Percentiles rank a stretch among this genome's conserved stretches.
Evolutionary conservation across 441 rosid genomes (phyloP).

Genomic region (Bruguiera hainesii): DNA sequence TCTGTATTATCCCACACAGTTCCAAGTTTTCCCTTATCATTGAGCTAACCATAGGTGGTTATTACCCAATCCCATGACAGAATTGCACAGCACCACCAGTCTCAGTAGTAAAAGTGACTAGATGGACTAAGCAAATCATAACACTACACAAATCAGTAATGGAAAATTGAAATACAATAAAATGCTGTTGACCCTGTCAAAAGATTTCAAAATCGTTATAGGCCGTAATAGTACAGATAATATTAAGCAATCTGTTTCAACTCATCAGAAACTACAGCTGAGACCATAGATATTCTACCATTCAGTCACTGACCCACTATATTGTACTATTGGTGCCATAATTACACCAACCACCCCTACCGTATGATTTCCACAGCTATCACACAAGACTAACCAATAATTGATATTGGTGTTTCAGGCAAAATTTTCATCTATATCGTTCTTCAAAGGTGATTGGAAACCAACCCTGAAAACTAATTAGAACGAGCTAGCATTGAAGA

Average conservation of each 20-base stretch:
- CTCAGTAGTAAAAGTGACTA: too few relatives aligned
- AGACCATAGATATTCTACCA: conserved; percentile 3
- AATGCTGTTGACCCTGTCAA: background rate
- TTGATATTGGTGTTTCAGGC: background rate
- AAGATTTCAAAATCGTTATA: background rate
- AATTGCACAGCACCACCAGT: too few relatives aligned
- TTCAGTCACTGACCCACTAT: conserved; percentile 2
- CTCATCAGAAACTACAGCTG: conserved; percentile 18
- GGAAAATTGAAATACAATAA: conserved; percentile 7
- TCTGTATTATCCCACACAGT: too few relatives aligned
- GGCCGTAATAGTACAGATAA: conserved; percentile 9
- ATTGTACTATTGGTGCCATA: background rate
- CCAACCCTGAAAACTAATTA: background rate
- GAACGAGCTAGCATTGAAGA: background rate
- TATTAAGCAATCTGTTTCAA: conserved; percentile 9
- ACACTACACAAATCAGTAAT: background rate
- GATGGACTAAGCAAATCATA: too few relatives aligned
- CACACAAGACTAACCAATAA: conserved; percentile 6
- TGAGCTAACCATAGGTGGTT: too few relatives aligned
- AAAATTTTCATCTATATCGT: background rate
- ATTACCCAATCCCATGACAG: too few relatives aligned
- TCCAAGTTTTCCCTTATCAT: too few relatives aligned
- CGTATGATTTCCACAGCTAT: conserved; percentile 2
- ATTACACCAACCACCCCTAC: background rate
- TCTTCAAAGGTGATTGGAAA: background rate